Base-by-base conservation (phyloP, 2,329 filamentous ascomycete species). In the Coniochaeta ligniaria region DNA sequence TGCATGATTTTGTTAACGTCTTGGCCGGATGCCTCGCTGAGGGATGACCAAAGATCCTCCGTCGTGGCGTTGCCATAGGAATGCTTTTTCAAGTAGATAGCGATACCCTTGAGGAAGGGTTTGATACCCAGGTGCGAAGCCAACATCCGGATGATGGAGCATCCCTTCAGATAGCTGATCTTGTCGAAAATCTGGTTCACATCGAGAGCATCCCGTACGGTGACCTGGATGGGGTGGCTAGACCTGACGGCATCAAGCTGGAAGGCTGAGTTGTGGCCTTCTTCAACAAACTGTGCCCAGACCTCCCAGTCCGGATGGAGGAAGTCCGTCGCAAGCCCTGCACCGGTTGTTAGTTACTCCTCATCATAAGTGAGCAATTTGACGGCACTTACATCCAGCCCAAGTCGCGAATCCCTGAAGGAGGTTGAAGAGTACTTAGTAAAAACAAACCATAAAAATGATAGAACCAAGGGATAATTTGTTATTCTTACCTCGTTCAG, bases 151-250 rank as follows among this genome's bases (percentile, higher is more conserved):
- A 99, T 95, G 62, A 95, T 91, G 2, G 94, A 96, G 77, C 92
- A 96, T 38, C 95, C 95, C 79, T 99, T 98, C 64, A 96, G 82
- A 72, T 98, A 99, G 76, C 91, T 96, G 75, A 99, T 98, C 72
- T 89, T 85, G 73, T 99, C 95, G 71, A 99, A 99, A 66, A 98
- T 96, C 74, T 99, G 95, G 74, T 98, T 96, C 65, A 98, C 92
- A 68, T 98, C 95, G 12, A 98, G 84, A 33, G 93, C 95, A 72
- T 97, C 93, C 67, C 87, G 88, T 33, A 99, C 95, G 0, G 92
- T 91, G 7, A 99, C 95, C 74, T 99, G 94, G 66, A 99, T 97
- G 9, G 95, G 91, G 74, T 99, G 95, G 57, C 92, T 96, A 47
- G 92, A 91, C 55, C 95, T 89, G 66, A 99, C 85, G 54, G 91